Evolutionary conservation across 768 basidiomycete genomes (phyloP), one percentile per base, ranked within the genome.

Genomic region (Chiua virens): DNA sequence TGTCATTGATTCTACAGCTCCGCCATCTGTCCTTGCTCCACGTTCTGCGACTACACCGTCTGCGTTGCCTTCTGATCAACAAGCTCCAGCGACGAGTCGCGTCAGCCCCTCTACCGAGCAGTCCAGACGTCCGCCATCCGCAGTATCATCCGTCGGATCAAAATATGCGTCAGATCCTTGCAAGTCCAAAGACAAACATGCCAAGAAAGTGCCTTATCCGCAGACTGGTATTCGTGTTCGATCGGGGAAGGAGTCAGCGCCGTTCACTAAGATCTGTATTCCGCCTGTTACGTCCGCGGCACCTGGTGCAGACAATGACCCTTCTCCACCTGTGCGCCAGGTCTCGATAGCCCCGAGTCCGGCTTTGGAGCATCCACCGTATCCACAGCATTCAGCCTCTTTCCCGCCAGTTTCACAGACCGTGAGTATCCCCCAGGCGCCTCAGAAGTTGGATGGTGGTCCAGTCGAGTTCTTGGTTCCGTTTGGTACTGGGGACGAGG

Each of bases 141-240:
- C 39, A 9, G 45, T 20, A 4, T 37, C 54, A 3, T 34, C 57
- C 21, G 38, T 32, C 20, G 25, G 40, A 11, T 28, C 54, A 45
- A 64, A 56, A 45, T 55, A 44, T 4, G 46, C 42, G n/a, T 43
- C 63, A 14, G 51, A 66, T 23, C 30, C 22, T 52, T 48, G 52
- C 62, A 70, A 62, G 56, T 62, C 61, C 44, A 75, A 74, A 53
- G 74, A 73, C 45, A 78, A 75, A 48, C 68, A 73, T 34, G 53
- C 65, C 46, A 78, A 77, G 69, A 79, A 75, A 56, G 20, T 35
- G 2, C 55, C 57, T 13, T 75, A 78, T 41, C 79, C 79, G 15
- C 51, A 73, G 21, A 63, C 77, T 10, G 79, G 80, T 34, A 70
- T 79, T 39, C 79, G 81, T 15, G 66, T 77, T 10, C 73, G 79